Evolutionary conservation across 1,284 basidiomycete species (phyloP), one percentile per base, ranked within the genome.

Genomic region (Cutaneotrichosporon arboriforme): DNA sequence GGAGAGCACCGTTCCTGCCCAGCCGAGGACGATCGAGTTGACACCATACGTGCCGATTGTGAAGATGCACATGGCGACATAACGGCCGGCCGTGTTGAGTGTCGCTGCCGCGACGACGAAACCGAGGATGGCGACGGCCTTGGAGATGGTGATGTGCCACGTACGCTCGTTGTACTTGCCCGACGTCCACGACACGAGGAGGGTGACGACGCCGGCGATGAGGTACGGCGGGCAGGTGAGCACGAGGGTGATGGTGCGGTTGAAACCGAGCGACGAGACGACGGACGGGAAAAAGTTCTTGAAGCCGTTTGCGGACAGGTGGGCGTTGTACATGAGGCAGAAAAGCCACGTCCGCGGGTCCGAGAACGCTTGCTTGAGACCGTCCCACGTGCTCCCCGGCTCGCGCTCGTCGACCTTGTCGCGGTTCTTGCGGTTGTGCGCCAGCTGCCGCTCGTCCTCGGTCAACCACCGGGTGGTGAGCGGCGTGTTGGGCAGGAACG

Each of bases 171-270:
- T 63, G 23, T 46, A 57, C 37, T 57, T 49, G 42, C 62, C 69
- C 4, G 69, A 72, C 10, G 55, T 56, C 39, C 52, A 61, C 4
- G 58, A 57, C 46, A 64, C 48, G 21, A 44, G 22, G n/a, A 67
- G 44, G 36, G 59, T 58, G 23, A 62, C 54, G 7, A 53, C 20
- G n/a, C 62, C 65, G 4, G 65, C 61, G 13, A 63, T 18, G 20
- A 68, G 55, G 58, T 72, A 73, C 0, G 72, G 71, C 13, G 74
- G 73, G 36, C 69, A 70, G 17, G 70, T 74, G 34, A 77, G 66
- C 8, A 72, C 61, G 13, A 75, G 66, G 1, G 72, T 73, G 45
- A 67, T 64, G 41, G 63, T 70, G 17, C 58, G 55, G 40, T 47
- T 51, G 60, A 67, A 73, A 7, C 73, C 72, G 35, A 74, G 65